Evolutionary conservation across 1,284 basidiomycete genomes (phyloP).

Genomic region (Mycena sp.): DNA sequence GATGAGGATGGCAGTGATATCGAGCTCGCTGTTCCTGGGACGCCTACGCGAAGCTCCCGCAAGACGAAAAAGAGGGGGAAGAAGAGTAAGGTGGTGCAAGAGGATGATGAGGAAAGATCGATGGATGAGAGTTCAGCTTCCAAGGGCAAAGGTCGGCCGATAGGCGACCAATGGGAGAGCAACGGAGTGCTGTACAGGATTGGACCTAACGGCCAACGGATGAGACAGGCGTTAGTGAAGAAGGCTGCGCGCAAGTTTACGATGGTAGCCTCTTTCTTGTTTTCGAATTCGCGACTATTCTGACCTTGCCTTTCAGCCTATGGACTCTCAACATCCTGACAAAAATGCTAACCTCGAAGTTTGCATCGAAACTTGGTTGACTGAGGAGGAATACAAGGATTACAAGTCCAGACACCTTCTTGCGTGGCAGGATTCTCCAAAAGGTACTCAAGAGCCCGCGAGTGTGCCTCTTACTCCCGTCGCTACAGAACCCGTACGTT

Average conservation of each 20-base stretch:
- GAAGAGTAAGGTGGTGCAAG: slow-evolving; percentile 39
- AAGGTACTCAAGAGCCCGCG: slow-evolving; percentile 49
- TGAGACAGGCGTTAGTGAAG: slow-evolving; percentile 74
- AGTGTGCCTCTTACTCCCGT: slow-evolving; percentile 45
- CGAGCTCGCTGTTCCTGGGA: slow-evolving; percentile 45
- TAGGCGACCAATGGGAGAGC: slow-evolving; percentile 80
- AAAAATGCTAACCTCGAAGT: slow-evolving; percentile 70
- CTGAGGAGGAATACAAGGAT: slow-evolving; percentile 73
- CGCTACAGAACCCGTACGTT: slow-evolving; percentile 32
- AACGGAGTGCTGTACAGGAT: slow-evolving; percentile 77
- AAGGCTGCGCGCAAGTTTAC: slow-evolving; percentile 71
- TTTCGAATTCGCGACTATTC: slow-evolving; percentile 1
- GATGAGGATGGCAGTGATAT: slow-evolving; percentile 62
- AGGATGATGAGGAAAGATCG: slow-evolving; percentile 49
- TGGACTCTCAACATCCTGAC: slow-evolving; percentile 81
- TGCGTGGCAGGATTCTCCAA: slow-evolving; percentile 72
- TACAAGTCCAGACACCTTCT: slow-evolving; percentile 69
- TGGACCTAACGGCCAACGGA: slow-evolving; percentile 71
- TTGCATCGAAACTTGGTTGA: slow-evolving; percentile 78
- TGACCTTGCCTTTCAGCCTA: slow-evolving; percentile 57
- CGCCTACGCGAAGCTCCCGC: slow-evolving; percentile 30
- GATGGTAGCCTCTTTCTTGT: slow-evolving; percentile 62
- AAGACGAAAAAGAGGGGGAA: slow-evolving; percentile 54
- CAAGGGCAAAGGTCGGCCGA: slow-evolving; percentile 60
- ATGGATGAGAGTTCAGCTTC: slow-evolving; percentile 57